Evolutionary conservation across 768 basidiomycete genomes (phyloP).

Genomic region (Cytidiella melzeri): DNA sequence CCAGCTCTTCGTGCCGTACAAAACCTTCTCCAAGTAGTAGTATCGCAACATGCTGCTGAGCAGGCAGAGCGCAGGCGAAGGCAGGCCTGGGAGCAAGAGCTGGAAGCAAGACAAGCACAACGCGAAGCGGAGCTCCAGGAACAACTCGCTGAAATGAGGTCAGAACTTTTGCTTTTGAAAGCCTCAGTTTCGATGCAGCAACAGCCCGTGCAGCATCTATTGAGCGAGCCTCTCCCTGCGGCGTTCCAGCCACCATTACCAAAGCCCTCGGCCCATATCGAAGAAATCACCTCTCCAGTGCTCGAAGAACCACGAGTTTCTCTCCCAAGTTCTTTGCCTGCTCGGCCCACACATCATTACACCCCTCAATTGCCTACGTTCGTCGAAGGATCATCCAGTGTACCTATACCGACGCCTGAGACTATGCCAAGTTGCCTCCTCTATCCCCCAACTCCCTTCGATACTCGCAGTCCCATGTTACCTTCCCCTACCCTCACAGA

Average conservation of each 20-base stretch:
- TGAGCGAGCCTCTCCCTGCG: constrained; percentile 1
- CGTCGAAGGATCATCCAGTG: constrained; percentile 33
- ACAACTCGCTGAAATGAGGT: constrained; percentile 47
- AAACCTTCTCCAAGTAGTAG: constrained; percentile 53
- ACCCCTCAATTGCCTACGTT: constrained; percentile 26
- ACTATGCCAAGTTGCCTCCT: background rate
- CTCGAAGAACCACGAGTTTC: background rate
- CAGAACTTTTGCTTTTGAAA: constrained; percentile 43
- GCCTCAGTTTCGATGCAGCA: constrained; percentile 28
- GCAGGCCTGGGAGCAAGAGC: constrained; percentile 62
- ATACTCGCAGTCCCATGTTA: background rate
- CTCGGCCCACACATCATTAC: no score
- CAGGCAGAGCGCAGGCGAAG: constrained; percentile 56
- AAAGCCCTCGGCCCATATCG: constrained; percentile 18
- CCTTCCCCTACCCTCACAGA: background rate
- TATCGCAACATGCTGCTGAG: constrained; percentile 52
- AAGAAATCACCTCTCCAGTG: background rate
- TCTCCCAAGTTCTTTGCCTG: constrained; percentile 28
- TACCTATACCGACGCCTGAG: background rate
- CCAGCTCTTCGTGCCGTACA: constrained; percentile 35
- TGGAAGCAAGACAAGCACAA: constrained; percentile 52
- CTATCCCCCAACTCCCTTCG: background rate
- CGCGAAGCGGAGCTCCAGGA: constrained; percentile 55
- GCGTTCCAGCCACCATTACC: constrained; percentile 2
- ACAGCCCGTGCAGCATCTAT: background rate